Conservation (phyloP, 305 asterid species). For the Solanum aculeatissimum region DNA sequence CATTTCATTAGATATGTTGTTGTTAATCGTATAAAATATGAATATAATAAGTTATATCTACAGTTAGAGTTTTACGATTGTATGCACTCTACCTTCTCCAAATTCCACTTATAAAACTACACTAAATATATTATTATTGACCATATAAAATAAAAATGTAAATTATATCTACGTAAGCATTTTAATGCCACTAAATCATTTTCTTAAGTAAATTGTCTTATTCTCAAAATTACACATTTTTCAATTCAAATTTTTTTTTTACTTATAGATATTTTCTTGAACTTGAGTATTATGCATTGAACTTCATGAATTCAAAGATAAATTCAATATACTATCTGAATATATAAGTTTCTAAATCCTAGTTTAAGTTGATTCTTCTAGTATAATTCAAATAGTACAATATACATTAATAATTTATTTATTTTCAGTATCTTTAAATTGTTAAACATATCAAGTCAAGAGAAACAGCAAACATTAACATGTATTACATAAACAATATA, state of each 20-base stretch:
- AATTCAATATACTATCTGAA: background rate
- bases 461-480: background rate
- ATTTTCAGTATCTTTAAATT: background rate
- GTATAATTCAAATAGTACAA: background rate
- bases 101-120: background rate
- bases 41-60: background rate
- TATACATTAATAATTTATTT: background rate
- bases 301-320: background rate
- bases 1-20: background rate
- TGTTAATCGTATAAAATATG: background rate
- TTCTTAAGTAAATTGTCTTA: too few species aligned
- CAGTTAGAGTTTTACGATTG: background rate
- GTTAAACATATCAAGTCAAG: background rate
- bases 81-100: background rate
- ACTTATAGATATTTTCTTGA: background rate
- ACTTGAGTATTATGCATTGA: too few species aligned
- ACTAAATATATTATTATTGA: background rate
- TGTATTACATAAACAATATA: background rate
- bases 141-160: background rate
- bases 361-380: background rate
- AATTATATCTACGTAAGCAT: background rate
- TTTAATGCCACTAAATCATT: too few species aligned
- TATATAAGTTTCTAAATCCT: background rate
- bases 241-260: too few species aligned
- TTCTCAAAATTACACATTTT: too few species aligned